Percentiles rank a stretch among this genome's conserved stretches.
These are phyloP conservation scores for Leishmania turanica DNA, from an alignment of 208 protist genomes.

Conservation along the genomic window DNA sequence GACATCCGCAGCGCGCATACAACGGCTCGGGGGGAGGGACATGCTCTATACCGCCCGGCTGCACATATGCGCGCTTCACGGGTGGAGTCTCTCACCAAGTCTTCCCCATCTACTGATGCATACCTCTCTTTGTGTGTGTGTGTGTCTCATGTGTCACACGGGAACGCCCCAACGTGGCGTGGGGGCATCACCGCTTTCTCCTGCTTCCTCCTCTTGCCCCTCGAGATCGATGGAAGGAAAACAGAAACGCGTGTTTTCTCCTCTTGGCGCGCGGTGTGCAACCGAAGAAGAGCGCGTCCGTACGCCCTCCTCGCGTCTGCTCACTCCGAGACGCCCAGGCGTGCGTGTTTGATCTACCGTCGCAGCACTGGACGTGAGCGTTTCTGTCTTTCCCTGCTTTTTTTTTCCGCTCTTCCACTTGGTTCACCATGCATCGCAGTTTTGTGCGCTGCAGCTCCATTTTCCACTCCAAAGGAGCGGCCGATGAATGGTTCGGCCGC, in stretches of 20 bases:
- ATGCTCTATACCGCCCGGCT: not conserved
- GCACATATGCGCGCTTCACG: not conserved
- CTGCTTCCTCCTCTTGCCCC: not conserved
- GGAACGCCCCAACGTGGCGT: not conserved
- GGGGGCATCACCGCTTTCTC: not conserved
- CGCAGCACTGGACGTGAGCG: not conserved
- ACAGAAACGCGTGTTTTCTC: not conserved
- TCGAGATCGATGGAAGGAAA: not conserved
- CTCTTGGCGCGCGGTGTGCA: not conserved
- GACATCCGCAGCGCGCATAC: not conserved
- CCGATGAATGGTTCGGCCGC: conserved; percentile 62
- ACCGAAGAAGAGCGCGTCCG: not conserved
- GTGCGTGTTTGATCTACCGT: not conserved
- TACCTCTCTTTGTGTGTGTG: not conserved
- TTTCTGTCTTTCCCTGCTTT: not conserved
- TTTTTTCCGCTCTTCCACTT: not conserved
- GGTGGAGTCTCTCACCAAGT: not conserved
- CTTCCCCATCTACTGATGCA: not conserved
- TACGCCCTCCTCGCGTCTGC: no score
- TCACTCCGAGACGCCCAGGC: not conserved
- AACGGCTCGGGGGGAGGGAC: not conserved
- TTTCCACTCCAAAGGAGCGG: conserved; percentile 40
- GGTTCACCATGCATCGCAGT: conserved; percentile 6
- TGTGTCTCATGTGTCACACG: not conserved
- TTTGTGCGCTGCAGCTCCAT: conserved; percentile 10